Percentiles rank a stretch among this genome's conserved stretches.
Conservation (phyloP, 306 rosid genomes). For the Parietaria judaica region DNA sequence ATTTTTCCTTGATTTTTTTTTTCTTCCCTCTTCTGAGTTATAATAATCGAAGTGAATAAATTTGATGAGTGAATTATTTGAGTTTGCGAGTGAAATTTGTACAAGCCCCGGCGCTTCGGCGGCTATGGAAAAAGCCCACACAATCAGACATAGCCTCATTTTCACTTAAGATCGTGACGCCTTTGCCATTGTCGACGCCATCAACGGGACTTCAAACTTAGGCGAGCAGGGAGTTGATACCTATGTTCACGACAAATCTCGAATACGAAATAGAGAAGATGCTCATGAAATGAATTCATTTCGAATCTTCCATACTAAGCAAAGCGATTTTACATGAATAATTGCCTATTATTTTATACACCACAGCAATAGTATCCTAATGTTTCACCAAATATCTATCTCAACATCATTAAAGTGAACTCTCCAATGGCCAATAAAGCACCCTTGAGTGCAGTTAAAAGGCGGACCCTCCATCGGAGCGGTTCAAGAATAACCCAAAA, state of each 20-base stretch:
- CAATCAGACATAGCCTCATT: no score
- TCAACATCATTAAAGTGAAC: constrained; percentile 21
- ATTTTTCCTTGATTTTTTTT: no score
- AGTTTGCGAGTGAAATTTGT: no score
- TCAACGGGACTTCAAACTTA: no score
- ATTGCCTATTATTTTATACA: constrained; percentile 50
- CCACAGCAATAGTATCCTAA: constrained; percentile 24
- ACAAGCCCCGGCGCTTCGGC: no score
- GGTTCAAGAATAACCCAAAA: constrained; percentile 25
- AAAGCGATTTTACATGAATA: constrained; percentile 42
- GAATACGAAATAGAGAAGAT: not conserved
- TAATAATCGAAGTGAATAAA: no score
- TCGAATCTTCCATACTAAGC: constrained; percentile 10
- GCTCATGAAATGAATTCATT: constrained; percentile 1
- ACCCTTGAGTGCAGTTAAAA: constrained; percentile 25
- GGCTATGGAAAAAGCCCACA: no score
- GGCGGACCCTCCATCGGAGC: constrained; percentile 32
- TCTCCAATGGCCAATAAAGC: constrained; percentile 26
- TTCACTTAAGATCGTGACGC: no score
- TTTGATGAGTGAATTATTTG: no score
- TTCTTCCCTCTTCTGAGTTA: no score
- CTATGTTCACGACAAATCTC: not conserved
- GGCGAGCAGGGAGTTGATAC: no score
- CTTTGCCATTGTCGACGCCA: no score
- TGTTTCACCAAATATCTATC: constrained; percentile 31